Evolutionary conservation across 2,329 filamentous ascomycete genomes (phyloP).

Genomic region (Rutstroemia sp.): DNA sequence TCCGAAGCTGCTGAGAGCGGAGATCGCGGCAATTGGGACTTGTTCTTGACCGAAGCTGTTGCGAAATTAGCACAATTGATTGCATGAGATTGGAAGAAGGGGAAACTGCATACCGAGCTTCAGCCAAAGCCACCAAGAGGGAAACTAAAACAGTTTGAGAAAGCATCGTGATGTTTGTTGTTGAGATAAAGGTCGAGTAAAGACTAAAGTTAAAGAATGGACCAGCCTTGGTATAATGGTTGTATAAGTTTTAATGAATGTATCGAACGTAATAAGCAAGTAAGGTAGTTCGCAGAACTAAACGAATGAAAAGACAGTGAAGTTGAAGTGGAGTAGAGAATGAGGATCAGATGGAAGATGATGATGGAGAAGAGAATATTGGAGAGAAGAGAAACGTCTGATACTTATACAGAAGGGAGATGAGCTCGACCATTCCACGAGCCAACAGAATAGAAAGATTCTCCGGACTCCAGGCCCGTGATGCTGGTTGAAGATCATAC

Average conservation of each 20-base stretch:
- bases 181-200: not conserved
- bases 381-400: not conserved
- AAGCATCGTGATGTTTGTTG: conserved; percentile 18
- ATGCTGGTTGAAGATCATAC: conserved; percentile 7
- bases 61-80: conserved; percentile 2
- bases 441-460: not conserved
- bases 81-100: not conserved
- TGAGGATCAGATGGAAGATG: not conserved
- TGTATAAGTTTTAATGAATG: conserved; percentile 22
- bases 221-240: conserved; percentile 20
- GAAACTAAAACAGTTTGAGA: conserved; percentile 21
- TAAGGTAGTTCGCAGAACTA: conserved; percentile 27
- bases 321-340: conserved; percentile 5
- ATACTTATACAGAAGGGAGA: not conserved
- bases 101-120: conserved; percentile 24
- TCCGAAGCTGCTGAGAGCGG: conserved; percentile 46
- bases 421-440: not conserved
- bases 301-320: conserved; percentile 18
- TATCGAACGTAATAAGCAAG: conserved; percentile 7
- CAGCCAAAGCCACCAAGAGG: conserved; percentile 20
- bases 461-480: not conserved
- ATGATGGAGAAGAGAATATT: not conserved
- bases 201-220: conserved; percentile 16
- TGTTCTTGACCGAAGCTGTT: conserved; percentile 56
- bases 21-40: conserved; percentile 43